These are phyloP conservation scores for Xylaria bambusicola DNA, from an alignment of 495 filamentous ascomycete genomes.

Conservation along the genomic window DNA sequence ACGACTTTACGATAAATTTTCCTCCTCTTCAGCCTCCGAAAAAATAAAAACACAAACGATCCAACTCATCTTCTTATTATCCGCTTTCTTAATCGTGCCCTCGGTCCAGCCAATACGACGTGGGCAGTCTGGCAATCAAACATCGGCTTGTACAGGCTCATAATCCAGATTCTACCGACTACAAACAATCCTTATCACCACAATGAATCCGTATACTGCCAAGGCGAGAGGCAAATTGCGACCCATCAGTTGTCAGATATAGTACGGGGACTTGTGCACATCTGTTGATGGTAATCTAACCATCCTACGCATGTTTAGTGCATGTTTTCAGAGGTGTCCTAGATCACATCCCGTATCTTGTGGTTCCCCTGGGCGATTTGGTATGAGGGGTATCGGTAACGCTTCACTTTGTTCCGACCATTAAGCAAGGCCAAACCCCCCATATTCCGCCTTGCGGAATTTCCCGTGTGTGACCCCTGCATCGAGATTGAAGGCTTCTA, in stretches of 20 bases:
- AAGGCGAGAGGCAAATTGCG: conserved; percentile 28
- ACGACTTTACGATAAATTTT: conserved; percentile 48
- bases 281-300: not conserved
- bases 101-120: conserved; percentile 1
- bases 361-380: not conserved
- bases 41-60: conserved; percentile 21
- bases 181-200: conserved; percentile 7
- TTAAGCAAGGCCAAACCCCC: not conserved
- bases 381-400: not conserved
- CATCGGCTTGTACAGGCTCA: conserved; percentile 23
- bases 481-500: not conserved
- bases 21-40: conserved; percentile 28
- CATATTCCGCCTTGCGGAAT: not conserved
- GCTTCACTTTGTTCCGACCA: not conserved
- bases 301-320: not conserved
- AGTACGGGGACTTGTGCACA: not conserved
- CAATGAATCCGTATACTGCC: conserved; percentile 10
- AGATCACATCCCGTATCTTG: not conserved
- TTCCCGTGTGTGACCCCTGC: conserved; percentile 2
- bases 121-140: conserved; percentile 12
- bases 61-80: conserved; percentile 38
- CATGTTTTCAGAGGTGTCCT: not conserved
- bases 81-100: conserved; percentile 38
- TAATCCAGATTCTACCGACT: conserved; percentile 5
- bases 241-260: not conserved